Evolutionary conservation across 1,284 basidiomycete genomes (phyloP), one percentile per base, ranked within the genome.

Genomic region (Leccinum solheimii): DNA sequence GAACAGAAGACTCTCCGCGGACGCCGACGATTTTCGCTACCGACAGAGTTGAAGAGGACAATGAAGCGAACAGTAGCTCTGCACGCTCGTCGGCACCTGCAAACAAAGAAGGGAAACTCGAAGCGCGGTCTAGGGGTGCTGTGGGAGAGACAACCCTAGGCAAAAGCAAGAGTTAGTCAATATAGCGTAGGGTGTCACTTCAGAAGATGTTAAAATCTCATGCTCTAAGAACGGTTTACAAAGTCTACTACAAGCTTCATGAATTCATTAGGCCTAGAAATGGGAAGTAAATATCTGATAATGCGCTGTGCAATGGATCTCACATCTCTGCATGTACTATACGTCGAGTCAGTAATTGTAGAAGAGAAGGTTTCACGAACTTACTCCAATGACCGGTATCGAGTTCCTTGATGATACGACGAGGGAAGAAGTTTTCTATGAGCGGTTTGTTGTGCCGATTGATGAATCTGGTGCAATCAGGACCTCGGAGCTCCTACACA

Each of bases 381-480:
- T 64, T 69, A 90, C 88, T 85, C 90, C 88, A 91, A 69, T 91
- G 89, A 3, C 83, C 81, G 0, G 89, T 75, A 62, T 88, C 82
- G 19, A 91, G 71, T 23, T 73, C 78, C 67, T 84, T 79, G 0
- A 91, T 64, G 21, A 72, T 69, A 75, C 83, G 81, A 51, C 81
- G 77, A 0, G 92, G 91, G 75, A 95, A 95, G 72, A 90, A 91
- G 43, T 80, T 72, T 62, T 83, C 74, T 53, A 86, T 81, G 2
- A 84, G 65, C 1, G 83, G 81, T 6, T 86, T 76, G 64, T 90
- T 91, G 61, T 82, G 79, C 13, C 81, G 75, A 68, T 92, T 93
- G 66, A 95, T 86, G 71, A 88, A 94, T 59, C 87, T 89, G 57
- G 14, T 21, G 10, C 11, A 1, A 50, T 51, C 11, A 64, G 36